A percentile compares a stretch with the other conserved stretches of the same genome.
phyloP scores from a whole-genome alignment of 2,329 filamentous ascomycete species.

The Aspergillus viridinutans region DNA sequence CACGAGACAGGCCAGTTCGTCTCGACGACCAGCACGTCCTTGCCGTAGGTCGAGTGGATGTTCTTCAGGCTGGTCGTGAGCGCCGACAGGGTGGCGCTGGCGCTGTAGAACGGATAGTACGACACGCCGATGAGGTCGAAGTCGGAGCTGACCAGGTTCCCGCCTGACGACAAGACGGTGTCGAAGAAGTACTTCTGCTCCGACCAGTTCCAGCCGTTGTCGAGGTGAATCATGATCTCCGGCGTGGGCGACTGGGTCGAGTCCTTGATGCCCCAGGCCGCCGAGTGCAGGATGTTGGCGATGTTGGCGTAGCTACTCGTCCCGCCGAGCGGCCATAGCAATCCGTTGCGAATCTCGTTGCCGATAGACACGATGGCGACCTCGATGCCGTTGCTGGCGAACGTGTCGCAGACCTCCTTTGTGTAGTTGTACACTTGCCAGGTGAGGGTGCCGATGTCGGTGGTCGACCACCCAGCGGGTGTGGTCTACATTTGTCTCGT shows the following conservation, averaged over 20 bases:
- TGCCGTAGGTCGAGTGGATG: conserved; percentile 59
- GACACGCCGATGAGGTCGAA: conserved; percentile 70
- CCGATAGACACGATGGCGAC: conserved; percentile 65
- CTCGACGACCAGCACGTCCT: conserved; percentile 66
- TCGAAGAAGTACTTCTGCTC: conserved; percentile 65
- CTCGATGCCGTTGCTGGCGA: conserved; percentile 52
- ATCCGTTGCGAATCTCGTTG: conserved; percentile 66
- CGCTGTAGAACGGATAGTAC: conserved; percentile 69
- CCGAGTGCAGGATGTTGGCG: conserved; percentile 60
- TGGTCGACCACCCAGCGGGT: conserved; percentile 60
- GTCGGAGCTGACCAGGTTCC: conserved; percentile 47
- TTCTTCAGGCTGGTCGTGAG: conserved; percentile 55
- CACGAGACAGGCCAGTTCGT: conserved; percentile 67
- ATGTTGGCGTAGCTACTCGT: conserved; percentile 57
- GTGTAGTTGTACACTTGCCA: conserved; percentile 68
- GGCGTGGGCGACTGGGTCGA: conserved; percentile 54
- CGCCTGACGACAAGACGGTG: conserved; percentile 50
- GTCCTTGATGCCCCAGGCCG: conserved; percentile 61
- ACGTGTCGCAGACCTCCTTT: conserved; percentile 56
- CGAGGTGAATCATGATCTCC: conserved; percentile 69
- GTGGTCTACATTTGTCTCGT: conserved; percentile 35
- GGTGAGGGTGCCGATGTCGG: conserved; percentile 54
- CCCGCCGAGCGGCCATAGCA: conserved; percentile 63
- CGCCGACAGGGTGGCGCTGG: conserved; percentile 54
- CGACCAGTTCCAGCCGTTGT: conserved; percentile 70